Conservation (phyloP, 345 rosid species). For the Carallia brachiata region DNA sequence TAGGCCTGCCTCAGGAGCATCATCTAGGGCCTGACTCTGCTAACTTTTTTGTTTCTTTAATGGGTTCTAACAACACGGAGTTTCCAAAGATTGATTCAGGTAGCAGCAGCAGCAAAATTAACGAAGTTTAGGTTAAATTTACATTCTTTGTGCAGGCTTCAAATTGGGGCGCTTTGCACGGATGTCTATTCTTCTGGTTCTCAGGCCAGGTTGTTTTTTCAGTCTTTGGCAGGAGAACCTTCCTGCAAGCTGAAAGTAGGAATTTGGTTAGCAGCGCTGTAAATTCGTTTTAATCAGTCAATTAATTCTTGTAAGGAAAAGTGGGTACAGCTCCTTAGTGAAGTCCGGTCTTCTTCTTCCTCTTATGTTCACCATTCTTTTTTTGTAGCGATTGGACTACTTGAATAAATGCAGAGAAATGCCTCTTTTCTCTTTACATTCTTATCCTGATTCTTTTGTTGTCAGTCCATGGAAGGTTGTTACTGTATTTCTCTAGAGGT, state of each 20-base stretch:
- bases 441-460: not conserved
- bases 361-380: constrained; percentile 36
- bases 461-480: too few species aligned
- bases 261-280: constrained; percentile 33
- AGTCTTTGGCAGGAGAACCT: constrained; percentile 49
- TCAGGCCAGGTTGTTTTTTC: constrained; percentile 42
- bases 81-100: constrained; percentile 35
- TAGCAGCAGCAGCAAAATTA: constrained; percentile 38
- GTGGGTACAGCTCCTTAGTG: constrained; percentile 28
- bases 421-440: constrained; percentile 1
- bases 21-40: constrained; percentile 41
- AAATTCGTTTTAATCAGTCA: constrained; percentile 24
- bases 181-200: constrained; percentile 50
- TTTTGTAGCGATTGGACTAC: constrained; percentile 35
- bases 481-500: too few species aligned
- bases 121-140: constrained; percentile 45
- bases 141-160: constrained; percentile 63
- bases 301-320: constrained; percentile 22
- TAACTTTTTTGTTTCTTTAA: constrained; percentile 41
- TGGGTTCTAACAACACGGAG: constrained; percentile 52
- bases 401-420: constrained; percentile 32
- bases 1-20: constrained; percentile 30
- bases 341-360: constrained; percentile 40
- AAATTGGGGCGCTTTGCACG: constrained; percentile 35
- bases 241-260: constrained; percentile 41